Percentiles rank a stretch among this genome's conserved stretches.
These are phyloP conservation scores for Diaporthe australafricana DNA, from an alignment of 2,329 filamentous ascomycete species.

Conservation along the genomic window DNA sequence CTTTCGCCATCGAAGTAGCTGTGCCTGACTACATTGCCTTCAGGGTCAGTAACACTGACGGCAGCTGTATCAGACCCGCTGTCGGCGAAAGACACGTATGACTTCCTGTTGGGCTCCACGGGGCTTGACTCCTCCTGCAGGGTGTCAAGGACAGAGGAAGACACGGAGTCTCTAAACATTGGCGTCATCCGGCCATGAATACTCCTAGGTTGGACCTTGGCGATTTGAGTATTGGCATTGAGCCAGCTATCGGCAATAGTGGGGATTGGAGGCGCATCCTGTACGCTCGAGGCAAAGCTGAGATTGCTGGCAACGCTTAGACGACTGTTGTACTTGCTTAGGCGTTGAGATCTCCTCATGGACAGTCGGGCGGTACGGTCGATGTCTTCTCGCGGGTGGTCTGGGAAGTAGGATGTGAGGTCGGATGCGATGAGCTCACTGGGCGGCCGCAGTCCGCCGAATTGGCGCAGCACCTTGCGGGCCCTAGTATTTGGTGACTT, in stretches of 20 bases:
- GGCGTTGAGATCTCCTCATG: slow-evolving; percentile 86
- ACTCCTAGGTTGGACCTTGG: slow-evolving; percentile 60
- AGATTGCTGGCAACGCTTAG: slow-evolving; percentile 94
- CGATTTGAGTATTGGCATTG: slow-evolving; percentile 67
- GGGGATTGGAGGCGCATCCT: slow-evolving; percentile 93
- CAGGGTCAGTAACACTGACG: slow-evolving; percentile 82
- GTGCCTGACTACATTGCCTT: slow-evolving; percentile 75
- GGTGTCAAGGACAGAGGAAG: slow-evolving; percentile 89
- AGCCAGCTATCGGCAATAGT: slow-evolving; percentile 97
- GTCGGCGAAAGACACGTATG: slow-evolving; percentile 90
- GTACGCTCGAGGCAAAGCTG: slow-evolving; percentile 91
- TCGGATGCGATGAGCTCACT: slow-evolving; percentile 98
- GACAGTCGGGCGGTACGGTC: slow-evolving; percentile 95
- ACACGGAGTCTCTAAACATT: slow-evolving; percentile 85
- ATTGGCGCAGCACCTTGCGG: slow-evolving; percentile 76
- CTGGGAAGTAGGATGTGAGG: slow-evolving; percentile 95
- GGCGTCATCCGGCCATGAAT: slow-evolving; percentile 61
- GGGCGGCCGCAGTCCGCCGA: slow-evolving; percentile 91
- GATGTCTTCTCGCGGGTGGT: slow-evolving; percentile 93
- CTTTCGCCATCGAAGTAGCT: slow-evolving; percentile 89
- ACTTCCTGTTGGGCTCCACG: slow-evolving; percentile 89
- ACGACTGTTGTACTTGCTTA: slow-evolving; percentile 93
- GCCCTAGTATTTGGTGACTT: slow-evolving; percentile 53
- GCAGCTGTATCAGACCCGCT: slow-evolving; percentile 77
- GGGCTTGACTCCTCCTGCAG: slow-evolving; percentile 89